Conservation (phyloP, 176 grass and related monocot genomes). For the Eleusine indica region DNA sequence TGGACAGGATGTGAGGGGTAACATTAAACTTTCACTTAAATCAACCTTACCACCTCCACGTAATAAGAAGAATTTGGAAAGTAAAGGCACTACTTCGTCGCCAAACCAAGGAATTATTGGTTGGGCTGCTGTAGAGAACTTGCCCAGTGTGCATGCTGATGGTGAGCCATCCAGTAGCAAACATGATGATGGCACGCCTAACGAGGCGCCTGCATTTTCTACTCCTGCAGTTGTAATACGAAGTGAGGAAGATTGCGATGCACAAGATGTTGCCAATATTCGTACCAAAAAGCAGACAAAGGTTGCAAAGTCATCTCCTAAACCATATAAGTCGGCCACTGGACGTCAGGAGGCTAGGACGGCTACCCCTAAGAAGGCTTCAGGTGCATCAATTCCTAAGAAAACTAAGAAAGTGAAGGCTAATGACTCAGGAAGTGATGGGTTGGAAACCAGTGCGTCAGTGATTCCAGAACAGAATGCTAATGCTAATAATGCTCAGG, state of each 20-base stretch:
- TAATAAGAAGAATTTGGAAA: conserved; percentile 44
- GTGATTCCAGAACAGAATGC: conserved; percentile 34
- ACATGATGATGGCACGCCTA: conserved; percentile 31
- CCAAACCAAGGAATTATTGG: conserved; percentile 52
- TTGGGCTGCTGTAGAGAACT: conserved; percentile 58
- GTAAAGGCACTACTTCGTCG: conserved; percentile 40
- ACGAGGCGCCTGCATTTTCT: conserved; percentile 43
- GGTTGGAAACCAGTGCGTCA: conserved; percentile 23
- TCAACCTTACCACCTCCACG: conserved; percentile 51
- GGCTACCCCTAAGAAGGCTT: conserved; percentile 45
- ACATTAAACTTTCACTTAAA: conserved; percentile 93
- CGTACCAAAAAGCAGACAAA: conserved; percentile 51
- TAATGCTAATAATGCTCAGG: conserved; percentile 27
- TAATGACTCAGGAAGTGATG: conserved; percentile 33
- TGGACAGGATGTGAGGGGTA: conserved; percentile 86
- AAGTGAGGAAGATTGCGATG: conserved; percentile 76
- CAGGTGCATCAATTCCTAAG: conserved; percentile 27
- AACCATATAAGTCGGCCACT: conserved; percentile 31
- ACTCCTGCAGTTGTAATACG: conserved; percentile 72
- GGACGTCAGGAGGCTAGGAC: conserved; percentile 14
- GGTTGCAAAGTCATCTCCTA: conserved; percentile 66
- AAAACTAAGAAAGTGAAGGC: conserved; percentile 52
- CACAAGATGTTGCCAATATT: conserved; percentile 50
- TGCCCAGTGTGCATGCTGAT: conserved; percentile 42
- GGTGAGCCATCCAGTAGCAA: conserved; percentile 39